These are phyloP conservation scores for Cymbidium sinense DNA, from an alignment of 106 monocot species.

Conservation along the genomic window DNA sequence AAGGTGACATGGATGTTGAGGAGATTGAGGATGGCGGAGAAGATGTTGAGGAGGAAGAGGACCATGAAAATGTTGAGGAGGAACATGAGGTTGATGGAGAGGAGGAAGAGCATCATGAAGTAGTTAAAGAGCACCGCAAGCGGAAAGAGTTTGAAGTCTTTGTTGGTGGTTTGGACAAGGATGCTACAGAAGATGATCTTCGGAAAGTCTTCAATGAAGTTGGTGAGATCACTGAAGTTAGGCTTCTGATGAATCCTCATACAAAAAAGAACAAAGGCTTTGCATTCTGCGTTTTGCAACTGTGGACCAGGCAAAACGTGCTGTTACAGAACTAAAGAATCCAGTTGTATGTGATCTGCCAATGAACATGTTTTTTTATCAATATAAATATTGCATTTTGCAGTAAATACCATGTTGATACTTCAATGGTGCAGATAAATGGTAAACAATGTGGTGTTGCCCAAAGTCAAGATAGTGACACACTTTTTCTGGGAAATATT, in stretches of 20 bases:
- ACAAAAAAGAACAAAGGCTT: constrained; percentile 96
- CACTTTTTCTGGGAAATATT: constrained; percentile 87
- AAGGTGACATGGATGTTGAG: constrained; percentile 36
- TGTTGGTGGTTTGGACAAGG: constrained; percentile 91
- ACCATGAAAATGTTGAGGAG: constrained; percentile 37
- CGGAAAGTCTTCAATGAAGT: constrained; percentile 66
- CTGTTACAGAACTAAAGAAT: constrained; percentile 66
- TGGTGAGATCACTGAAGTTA: constrained; percentile 73
- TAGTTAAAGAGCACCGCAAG: constrained; percentile 66
- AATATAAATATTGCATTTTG: neutral
- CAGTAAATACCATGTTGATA: neutral
- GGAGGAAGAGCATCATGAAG: constrained; percentile 66
- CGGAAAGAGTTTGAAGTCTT: constrained; percentile 95
- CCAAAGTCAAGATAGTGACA: constrained; percentile 86
- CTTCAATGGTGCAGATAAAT: constrained; percentile 37
- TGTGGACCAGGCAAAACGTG: constrained; percentile 84
- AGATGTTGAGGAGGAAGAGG: constrained; percentile 51
- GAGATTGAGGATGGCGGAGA: constrained; percentile 53
- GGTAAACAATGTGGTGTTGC: constrained; percentile 91
- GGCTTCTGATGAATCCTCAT: constrained; percentile 70
- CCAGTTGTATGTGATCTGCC: constrained; percentile 54
- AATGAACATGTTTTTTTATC: neutral
- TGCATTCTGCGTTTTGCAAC: constrained; percentile 92
- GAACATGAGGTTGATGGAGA: constrained; percentile 47
- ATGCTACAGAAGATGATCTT: constrained; percentile 80